These are phyloP conservation scores for Fusarium nygamai DNA, from an alignment of 2,329 filamentous ascomycete species.

Conservation along the genomic window DNA sequence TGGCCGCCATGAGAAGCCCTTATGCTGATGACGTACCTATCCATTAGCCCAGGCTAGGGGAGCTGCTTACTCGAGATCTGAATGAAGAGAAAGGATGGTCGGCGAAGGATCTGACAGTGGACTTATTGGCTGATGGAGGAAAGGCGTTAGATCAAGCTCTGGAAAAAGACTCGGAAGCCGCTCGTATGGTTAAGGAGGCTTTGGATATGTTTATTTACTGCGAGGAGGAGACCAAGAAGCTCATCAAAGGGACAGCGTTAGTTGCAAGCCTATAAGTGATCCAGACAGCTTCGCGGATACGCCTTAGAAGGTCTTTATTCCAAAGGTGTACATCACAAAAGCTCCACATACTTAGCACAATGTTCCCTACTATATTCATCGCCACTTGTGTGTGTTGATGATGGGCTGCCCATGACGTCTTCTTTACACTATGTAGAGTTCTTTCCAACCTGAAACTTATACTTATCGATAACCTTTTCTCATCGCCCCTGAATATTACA, in stretches of 20 bases:
- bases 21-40: neutral
- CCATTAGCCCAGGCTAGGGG: neutral
- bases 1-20: neutral
- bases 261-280: neutral
- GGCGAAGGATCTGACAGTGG: neutral
- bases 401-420: too few species aligned
- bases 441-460: too few species aligned
- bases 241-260: neutral
- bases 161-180: neutral
- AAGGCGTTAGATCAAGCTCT: neutral
- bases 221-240: neutral
- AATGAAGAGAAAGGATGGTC: neutral
- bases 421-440: too few species aligned
- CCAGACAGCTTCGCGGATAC: fast-evolving
- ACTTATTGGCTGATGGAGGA: neutral
- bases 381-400: too few species aligned
- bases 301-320: neutral
- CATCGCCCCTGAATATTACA: fast-evolving
- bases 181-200: neutral
- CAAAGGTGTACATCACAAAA: too few species aligned
- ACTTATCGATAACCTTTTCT: too few species aligned
- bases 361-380: too few species aligned
- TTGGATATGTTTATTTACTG: neutral
- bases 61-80: neutral
- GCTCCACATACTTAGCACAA: too few species aligned